Evolutionary conservation across 1,139 yeast genomes (phyloP), one percentile per base, ranked within the genome.

Genomic region (Pichia norvegensis): DNA sequence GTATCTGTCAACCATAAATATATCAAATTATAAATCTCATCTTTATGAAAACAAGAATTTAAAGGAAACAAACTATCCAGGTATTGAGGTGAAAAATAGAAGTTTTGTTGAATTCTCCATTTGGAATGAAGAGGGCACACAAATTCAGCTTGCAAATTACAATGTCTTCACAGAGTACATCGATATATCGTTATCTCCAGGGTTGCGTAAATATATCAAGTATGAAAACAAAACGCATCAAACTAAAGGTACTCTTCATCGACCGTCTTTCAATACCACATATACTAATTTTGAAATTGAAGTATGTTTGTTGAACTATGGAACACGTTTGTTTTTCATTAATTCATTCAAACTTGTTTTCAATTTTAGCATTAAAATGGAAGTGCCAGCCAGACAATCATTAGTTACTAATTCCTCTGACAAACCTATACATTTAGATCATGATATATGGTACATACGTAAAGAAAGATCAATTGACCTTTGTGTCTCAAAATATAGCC

Each of bases 281-380:
- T 36, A 19, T 16, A 9, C 33, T 4, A 19, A 29, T 25, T 16
- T 7, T n/a, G 35, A 29, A n/a, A 14, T 27, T 2, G 42, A 43
- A 33, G 5, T 43, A 4, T 43, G 46, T 25, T n/a, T 43, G 10
- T 19, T 43, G 3, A 43, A 43, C 19, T 43, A 39, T 29, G 16
- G 39, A 21, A 16, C 31, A 35, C 25, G 42, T 11, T 22, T 6
- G 14, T 43, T 20, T 14, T 20, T 43, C n/a, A 38, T 43, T 10
- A 36, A 29, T 16, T 27, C 40, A 21, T 6, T 41, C 11, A 22
- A 22, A 31, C 11, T 41, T 22, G 25, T 11, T 8, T 41, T 41
- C 14, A 41, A 14, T 17, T 25, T 16, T 14, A 29, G 16, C 11
- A 11, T 5, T 13, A 29, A 29, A 29, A 29, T 29, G 33, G 16